These are phyloP conservation scores for Chrysosphaeria jannelii DNA, from an alignment of 2,329 filamentous ascomycete genomes.

Conservation along the genomic window DNA sequence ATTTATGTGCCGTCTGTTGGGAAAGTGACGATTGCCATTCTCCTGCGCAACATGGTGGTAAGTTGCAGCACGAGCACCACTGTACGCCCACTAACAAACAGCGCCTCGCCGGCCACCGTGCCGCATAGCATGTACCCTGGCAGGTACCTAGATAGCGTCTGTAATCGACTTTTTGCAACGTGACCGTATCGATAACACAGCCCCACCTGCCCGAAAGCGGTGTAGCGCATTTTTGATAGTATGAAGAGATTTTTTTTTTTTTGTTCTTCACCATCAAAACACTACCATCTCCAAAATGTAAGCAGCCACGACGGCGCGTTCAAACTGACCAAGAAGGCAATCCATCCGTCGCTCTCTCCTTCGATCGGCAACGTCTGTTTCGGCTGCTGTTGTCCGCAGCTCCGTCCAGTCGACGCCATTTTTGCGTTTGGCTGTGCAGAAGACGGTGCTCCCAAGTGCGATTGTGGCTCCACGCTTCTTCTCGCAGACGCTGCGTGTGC, in stretches of 20 bases:
- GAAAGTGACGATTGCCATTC: constrained; percentile 83
- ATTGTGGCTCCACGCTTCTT: constrained; percentile 7
- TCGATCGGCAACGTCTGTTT: constrained; percentile 8
- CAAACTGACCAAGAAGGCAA: no score
- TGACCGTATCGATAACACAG: no score
- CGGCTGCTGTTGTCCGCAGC: constrained; percentile 5
- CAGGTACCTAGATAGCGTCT: no score
- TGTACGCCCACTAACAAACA: neutral
- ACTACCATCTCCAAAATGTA: no score
- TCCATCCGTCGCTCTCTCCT: constrained; percentile 8
- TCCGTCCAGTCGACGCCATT: constrained; percentile 5
- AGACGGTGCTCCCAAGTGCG: constrained; percentile 2
- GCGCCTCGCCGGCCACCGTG: constrained; percentile 2
- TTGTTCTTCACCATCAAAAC: no score
- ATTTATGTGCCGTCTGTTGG: constrained; percentile 94
- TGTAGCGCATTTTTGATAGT: no score
- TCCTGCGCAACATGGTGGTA: constrained; percentile 68
- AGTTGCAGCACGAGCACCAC: constrained; percentile 26
- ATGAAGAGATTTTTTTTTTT: no score
- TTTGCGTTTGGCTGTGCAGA: constrained; percentile 1
- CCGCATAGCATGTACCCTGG: no score
- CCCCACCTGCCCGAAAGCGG: no score
- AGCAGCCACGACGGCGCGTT: no score
- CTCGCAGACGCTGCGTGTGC: constrained; percentile 6
- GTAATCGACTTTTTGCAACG: no score